phyloP scores from a whole-genome alignment of 1,284 basidiomycete species.

The Somion occarium region DNA sequence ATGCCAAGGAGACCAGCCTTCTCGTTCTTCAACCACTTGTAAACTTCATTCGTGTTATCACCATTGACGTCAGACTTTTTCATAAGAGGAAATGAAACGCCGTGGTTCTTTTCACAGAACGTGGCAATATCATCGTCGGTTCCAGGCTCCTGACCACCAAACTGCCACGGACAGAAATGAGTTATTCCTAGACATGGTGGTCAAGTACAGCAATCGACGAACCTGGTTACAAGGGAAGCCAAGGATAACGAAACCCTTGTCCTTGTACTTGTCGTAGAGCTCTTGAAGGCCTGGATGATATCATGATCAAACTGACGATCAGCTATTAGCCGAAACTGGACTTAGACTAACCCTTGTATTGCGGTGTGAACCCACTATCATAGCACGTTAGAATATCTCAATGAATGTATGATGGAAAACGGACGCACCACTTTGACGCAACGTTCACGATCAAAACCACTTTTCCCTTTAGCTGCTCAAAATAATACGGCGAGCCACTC shows the following conservation, averaged over 20 bases:
- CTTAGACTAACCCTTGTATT: conserved; percentile 64
- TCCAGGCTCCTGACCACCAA: conserved; percentile 75
- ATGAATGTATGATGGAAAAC: background rate
- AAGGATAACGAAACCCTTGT: conserved; percentile 70
- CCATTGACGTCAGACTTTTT: conserved; percentile 93
- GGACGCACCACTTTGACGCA: conserved; percentile 64
- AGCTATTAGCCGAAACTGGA: background rate
- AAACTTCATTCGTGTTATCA: conserved; percentile 73
- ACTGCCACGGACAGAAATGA: conserved; percentile 35
- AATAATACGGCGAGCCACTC: conserved; percentile 48
- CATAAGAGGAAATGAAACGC: conserved; percentile 82
- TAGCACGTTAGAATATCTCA: background rate
- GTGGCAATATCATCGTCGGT: conserved; percentile 63
- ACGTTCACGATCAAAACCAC: conserved; percentile 73
- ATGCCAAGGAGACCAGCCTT: conserved; percentile 73
- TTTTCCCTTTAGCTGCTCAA: conserved; percentile 68
- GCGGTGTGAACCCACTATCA: conserved; percentile 79
- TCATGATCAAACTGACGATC: background rate
- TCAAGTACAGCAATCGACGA: conserved; percentile 17
- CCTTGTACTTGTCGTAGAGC: conserved; percentile 82
- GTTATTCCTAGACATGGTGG: background rate
- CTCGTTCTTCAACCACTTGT: conserved; percentile 80
- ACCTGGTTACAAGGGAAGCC: conserved; percentile 95
- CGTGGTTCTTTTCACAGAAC: conserved; percentile 73
- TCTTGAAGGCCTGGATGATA: conserved; percentile 60